These are phyloP conservation scores for Hymenotorrendiella dingleyae DNA, from an alignment of 2,329 filamentous ascomycete genomes.

Conservation along the genomic window DNA sequence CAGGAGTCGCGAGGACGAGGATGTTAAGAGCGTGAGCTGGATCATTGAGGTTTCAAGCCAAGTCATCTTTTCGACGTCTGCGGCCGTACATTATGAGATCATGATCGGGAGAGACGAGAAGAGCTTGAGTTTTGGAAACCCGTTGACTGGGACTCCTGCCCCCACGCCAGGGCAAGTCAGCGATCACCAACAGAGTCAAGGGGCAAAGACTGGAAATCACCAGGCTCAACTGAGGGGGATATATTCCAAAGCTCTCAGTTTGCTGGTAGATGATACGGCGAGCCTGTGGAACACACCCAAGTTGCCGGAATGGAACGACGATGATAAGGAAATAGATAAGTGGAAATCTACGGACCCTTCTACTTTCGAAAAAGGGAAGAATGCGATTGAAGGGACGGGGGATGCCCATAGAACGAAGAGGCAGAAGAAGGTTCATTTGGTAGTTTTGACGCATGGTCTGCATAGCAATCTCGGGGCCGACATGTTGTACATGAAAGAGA, in stretches of 20 bases:
- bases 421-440: conserved; percentile 78
- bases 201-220: conserved; percentile 52
- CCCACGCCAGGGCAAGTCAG: conserved; percentile 61
- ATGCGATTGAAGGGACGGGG: conserved; percentile 13
- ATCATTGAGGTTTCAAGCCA: conserved; percentile 88
- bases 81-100: conserved; percentile 82
- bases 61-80: conserved; percentile 86
- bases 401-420: conserved; percentile 39
- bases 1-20: conserved; percentile 32
- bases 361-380: conserved; percentile 20
- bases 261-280: conserved; percentile 82
- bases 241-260: conserved; percentile 71
- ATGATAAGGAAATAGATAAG: conserved; percentile 21
- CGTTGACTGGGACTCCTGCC: conserved; percentile 35
- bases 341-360: conserved; percentile 18
- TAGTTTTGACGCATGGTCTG: conserved; percentile 86
- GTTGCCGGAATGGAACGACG: conserved; percentile 58
- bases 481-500: conserved; percentile 96
- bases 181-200: conserved; percentile 65
- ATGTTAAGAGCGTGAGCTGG: conserved; percentile 66
- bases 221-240: conserved; percentile 65
- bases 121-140: conserved; percentile 51
- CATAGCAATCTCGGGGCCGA: conserved; percentile 95
- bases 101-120: conserved; percentile 80
- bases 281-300: conserved; percentile 89